Conservation (phyloP, 106 monocot genomes). For the Dendrobium chrysotoxum region DNA sequence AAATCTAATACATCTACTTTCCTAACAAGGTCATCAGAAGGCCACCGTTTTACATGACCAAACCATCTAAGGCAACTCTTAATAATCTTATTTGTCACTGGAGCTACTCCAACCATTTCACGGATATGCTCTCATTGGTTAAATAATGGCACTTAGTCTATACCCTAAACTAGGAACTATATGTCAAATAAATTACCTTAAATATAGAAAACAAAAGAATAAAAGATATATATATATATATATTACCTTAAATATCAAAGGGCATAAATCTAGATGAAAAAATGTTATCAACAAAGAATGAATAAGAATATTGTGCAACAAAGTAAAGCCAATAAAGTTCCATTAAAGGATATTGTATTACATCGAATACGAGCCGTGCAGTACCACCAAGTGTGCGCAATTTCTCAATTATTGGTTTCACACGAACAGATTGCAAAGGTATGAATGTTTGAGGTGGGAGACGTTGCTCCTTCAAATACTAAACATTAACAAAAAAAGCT, state of each 20-base stretch:
- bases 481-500: conserved; percentile 8
- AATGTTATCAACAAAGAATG: not conserved
- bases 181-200: not conserved
- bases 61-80: no score
- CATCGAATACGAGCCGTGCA: conserved; percentile 80
- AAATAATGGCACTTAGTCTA: not conserved
- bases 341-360: conserved; percentile 91
- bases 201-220: no score
- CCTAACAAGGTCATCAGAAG: no score
- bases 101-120: no score
- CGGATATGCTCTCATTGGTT: not conserved
- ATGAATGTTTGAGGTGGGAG: conserved; percentile 95
- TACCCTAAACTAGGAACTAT: not conserved
- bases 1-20: no score
- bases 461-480: conserved; percentile 98
- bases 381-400: conserved; percentile 87
- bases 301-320: not conserved
- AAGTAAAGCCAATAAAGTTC: not conserved
- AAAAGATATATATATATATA: no score
- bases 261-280: not conserved
- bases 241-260: not conserved
- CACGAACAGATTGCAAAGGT: conserved; percentile 87
- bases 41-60: no score
- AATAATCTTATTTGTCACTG: no score
- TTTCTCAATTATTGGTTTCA: conserved; percentile 81